Conservation (phyloP, 2,329 filamentous ascomycete species). For the Pseudocercospora pini-densiflorae region DNA sequence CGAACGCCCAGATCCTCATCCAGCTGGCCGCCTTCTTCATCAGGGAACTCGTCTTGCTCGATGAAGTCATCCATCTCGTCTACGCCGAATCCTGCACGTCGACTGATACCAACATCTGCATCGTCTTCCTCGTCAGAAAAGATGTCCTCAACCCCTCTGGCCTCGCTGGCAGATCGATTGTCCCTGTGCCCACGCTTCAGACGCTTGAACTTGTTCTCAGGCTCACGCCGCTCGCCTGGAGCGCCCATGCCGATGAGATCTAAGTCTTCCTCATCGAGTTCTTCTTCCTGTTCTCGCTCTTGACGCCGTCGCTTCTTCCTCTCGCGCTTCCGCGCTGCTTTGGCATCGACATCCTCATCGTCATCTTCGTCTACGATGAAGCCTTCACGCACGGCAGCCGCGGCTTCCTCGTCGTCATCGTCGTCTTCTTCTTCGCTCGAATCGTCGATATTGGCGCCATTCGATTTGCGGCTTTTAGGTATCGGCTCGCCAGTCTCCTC, state of each 20-base stretch:
- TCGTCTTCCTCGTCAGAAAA: constrained; percentile 93
- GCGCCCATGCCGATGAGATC: constrained; percentile 89
- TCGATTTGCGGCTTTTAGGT: constrained; percentile 41
- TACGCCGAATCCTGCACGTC: constrained; percentile 48
- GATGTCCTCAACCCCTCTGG: constrained; percentile 83
- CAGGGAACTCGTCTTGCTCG: constrained; percentile 90
- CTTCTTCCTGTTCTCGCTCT: constrained; percentile 80
- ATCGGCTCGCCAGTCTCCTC: constrained; percentile 71
- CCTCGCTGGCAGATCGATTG: constrained; percentile 63
- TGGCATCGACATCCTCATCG: constrained; percentile 73
- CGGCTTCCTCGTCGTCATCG: constrained; percentile 86
- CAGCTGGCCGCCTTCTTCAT: constrained; percentile 76
- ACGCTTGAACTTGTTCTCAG: constrained; percentile 89
- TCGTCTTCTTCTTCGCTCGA: constrained; percentile 89
- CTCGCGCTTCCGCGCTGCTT: constrained; percentile 62
- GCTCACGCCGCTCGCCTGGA: constrained; percentile 68
- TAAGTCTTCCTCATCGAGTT: constrained; percentile 91
- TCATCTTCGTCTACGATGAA: constrained; percentile 97
- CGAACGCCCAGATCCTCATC: constrained; percentile 89
- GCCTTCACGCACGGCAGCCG: constrained; percentile 77
- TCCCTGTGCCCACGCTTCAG: constrained; percentile 89
- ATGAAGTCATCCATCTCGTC: constrained; percentile 94
- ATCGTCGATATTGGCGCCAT: constrained; percentile 65
- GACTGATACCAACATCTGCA: constrained; percentile 53
- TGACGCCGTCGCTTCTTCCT: constrained; percentile 78